phyloP scores from a whole-genome alignment of 352 stramenopile genomes.

The Thalassiosira hispida region DNA sequence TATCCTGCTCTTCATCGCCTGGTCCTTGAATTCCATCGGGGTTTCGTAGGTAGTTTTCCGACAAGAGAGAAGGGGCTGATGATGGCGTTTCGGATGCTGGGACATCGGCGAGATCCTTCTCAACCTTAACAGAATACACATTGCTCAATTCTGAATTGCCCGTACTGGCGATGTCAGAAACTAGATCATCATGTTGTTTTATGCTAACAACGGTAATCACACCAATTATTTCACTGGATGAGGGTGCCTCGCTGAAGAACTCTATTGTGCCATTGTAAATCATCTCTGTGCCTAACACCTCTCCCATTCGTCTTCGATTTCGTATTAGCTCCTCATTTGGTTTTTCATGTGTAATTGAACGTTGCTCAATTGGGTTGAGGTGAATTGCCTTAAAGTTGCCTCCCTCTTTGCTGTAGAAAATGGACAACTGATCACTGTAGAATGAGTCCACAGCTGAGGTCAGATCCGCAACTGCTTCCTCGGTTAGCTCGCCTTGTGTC shows the following conservation, averaged over 20 bases:
- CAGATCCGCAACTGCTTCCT: constrained; percentile 22
- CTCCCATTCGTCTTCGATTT: constrained; percentile 4
- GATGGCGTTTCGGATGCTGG: neutral
- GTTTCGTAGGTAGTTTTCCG: neutral
- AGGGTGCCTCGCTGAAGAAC: constrained; percentile 9
- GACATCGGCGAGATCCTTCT: neutral
- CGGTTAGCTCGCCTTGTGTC: constrained; percentile 24
- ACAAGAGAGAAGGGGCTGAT: neutral
- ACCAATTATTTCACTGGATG: neutral
- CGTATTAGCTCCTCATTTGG: neutral
- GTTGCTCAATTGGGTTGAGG: constrained; percentile 1
- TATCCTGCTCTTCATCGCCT: neutral
- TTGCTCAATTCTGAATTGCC: constrained; percentile 13
- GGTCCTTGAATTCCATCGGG: neutral
- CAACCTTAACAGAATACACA: constrained; percentile 14
- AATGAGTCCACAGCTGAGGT: constrained; percentile 22
- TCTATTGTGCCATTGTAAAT: constrained; percentile 10
- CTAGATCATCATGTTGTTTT: constrained; percentile 14
- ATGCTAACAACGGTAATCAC: constrained; percentile 5
- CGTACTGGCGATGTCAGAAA: constrained; percentile 4
- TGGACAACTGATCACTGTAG: constrained; percentile 9
- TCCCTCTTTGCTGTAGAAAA: constrained; percentile 21
- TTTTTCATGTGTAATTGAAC: neutral
- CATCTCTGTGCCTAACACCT: constrained; percentile 10
- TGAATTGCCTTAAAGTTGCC: constrained; percentile 9